These are phyloP conservation scores for Sclerotinia nivalis DNA, from an alignment of 2,329 filamentous ascomycete species.

Conservation along the genomic window DNA sequence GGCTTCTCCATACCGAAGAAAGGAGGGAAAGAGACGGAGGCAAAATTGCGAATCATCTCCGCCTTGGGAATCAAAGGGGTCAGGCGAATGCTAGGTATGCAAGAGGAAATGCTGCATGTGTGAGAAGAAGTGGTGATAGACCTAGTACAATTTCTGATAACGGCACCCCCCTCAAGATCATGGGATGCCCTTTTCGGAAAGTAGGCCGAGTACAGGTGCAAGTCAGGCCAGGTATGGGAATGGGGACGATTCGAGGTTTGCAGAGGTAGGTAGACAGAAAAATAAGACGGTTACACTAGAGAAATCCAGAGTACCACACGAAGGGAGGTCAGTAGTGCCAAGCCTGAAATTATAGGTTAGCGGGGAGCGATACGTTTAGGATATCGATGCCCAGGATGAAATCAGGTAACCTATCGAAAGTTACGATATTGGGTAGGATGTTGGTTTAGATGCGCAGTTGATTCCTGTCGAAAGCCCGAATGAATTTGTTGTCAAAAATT, in stretches of 20 bases:
- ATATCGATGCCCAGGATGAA: constrained; percentile 3
- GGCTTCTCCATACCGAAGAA: neutral
- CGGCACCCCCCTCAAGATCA: neutral
- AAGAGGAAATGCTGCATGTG: neutral
- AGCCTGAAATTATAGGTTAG: neutral
- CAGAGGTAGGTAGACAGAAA: neutral
- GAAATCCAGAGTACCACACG: neutral
- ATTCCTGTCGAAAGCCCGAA: neutral
- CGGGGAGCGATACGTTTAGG: constrained; percentile 6
- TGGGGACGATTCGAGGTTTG: neutral
- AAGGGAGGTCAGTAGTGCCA: too few species aligned
- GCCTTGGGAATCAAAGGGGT: neutral
- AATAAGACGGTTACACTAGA: neutral
- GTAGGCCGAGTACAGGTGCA: neutral
- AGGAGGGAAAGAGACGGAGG: neutral
- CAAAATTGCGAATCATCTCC: neutral
- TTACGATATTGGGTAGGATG: neutral
- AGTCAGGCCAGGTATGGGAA: neutral
- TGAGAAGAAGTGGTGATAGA: neutral
- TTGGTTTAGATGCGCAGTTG: neutral
- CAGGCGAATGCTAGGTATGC: neutral
- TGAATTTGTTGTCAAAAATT: neutral
- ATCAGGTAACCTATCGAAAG: neutral
- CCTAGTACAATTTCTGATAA: neutral
- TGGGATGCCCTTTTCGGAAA: neutral